phyloP scores from a whole-genome alignment of 495 filamentous ascomycete species.

The Penicillium coffeae region DNA sequence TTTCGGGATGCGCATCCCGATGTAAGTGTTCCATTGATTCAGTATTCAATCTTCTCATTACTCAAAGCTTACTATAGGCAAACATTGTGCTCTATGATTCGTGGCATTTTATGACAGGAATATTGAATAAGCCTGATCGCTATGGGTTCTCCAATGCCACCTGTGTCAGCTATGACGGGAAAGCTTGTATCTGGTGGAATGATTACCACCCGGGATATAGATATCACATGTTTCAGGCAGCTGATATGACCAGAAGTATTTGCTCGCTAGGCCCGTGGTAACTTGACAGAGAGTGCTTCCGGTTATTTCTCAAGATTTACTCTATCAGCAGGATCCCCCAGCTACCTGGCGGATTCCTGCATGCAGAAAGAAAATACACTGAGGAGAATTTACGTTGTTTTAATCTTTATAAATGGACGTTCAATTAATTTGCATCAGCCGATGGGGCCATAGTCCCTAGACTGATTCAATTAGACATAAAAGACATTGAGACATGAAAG shows the following conservation, averaged over 20 bases:
- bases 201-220: conserved; percentile 35
- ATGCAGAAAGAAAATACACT: too few species aligned
- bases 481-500: too few species aligned
- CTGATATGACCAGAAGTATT: conserved; percentile 35
- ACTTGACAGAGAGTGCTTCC: background rate
- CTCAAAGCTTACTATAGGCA: conserved; percentile 12
- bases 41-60: background rate
- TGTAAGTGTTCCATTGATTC: conserved; percentile 12
- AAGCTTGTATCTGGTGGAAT: conserved; percentile 39
- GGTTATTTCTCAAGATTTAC: too few species aligned
- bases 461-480: too few species aligned
- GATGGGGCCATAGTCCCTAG: too few species aligned
- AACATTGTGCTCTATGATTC: conserved; percentile 32
- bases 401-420: too few species aligned
- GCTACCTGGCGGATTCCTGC: too few species aligned
- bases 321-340: too few species aligned
- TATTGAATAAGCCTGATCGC: conserved; percentile 50
- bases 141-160: conserved; percentile 34
- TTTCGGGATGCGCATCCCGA: conserved; percentile 21
- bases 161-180: conserved; percentile 33
- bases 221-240: conserved; percentile 34
- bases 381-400: too few species aligned
- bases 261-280: conserved; percentile 30
- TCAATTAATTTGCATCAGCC: too few species aligned
- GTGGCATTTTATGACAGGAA: conserved; percentile 40